Evolutionary conservation across 495 filamentous ascomycete species (phyloP), one percentile per base, ranked within the genome.

Genomic region (Corynascus novoguineensis): DNA sequence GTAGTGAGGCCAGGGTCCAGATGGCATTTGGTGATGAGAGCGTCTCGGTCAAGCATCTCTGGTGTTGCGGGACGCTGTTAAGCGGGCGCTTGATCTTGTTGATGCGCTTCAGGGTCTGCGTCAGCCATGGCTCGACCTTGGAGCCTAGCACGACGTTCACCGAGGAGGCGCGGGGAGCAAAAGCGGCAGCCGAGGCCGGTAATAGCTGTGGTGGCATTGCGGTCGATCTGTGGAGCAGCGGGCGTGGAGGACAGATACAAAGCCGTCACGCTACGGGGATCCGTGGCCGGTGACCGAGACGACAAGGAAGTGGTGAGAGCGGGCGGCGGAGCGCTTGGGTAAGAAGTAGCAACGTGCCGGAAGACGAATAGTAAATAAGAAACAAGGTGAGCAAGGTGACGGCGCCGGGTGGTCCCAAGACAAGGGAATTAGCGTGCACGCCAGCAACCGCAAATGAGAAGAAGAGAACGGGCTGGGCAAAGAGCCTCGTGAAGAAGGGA

Each of bases 71-170:
- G 32, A 96, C 90, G 72, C 91, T 97, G 79, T 99, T 99, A 69
- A 99, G 77, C 62, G 93, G 93, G 64, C 95, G 87, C 82, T 99
- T 99, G 72, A 97, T 83, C 59, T 89, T 84, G 79, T 97, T 97
- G 74, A 96, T 91, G 70, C 93, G 86, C 78, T 99, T 99, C 63
- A 99, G 78, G 19, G 95, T 95, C 61, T 88, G 87, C 6, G 93
- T 99, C 73, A 99, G 81, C 92, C 95, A 99, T 53, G 92, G 89
- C 77, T 96, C 93, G 64, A 97, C 89, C 78, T 92, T 95, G 65
- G 84, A 86, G 64, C 86, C 89, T 63, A 99, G 79, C 62, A 99
- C 93, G 60, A 99, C 87, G 68, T 92, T 99, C 58, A 92, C 90
- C n/a, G 90, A 87, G 3, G 90, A 88, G 40, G 80, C 80, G 59